Percentiles rank a stretch among this genome's conserved stretches.
Evolutionary conservation across 2,329 filamentous ascomycete genomes (phyloP).

Genomic region (Colletotrichum spaethianum): DNA sequence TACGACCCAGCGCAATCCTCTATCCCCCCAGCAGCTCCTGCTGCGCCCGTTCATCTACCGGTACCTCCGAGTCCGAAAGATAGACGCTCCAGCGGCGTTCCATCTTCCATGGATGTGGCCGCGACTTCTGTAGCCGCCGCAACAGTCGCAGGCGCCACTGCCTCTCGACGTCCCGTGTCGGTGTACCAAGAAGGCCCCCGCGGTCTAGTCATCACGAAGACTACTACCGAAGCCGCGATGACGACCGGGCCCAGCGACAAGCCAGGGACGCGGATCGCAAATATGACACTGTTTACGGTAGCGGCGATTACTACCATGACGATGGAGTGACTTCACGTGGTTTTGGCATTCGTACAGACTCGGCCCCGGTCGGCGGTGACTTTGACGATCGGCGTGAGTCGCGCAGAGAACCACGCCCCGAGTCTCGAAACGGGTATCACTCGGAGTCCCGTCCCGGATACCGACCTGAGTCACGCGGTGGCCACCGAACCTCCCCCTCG

Average conservation of each 20-base stretch:
- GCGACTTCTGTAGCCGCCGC: slow-evolving; percentile 27
- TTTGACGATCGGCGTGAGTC: slow-evolving; percentile 60
- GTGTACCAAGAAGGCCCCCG: slow-evolving; percentile 66
- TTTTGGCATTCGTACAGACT: slow-evolving; percentile 66
- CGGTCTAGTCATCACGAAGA: slow-evolving; percentile 63
- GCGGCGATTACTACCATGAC: slow-evolving; percentile 59
- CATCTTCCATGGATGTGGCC: slow-evolving; percentile 31
- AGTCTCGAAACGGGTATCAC: slow-evolving; percentile 48
- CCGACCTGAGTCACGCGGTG: slow-evolving; percentile 55
- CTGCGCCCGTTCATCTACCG: slow-evolving; percentile 50
- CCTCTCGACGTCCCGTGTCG: slow-evolving; percentile 62
- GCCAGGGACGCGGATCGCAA: slow-evolving; percentile 58
- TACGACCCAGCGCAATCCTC: slow-evolving; percentile 67
- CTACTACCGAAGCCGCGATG: slow-evolving; percentile 63
- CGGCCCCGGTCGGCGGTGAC: slow-evolving; percentile 49
- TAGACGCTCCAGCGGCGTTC: slow-evolving; percentile 39
- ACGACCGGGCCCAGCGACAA: slow-evolving; percentile 60
- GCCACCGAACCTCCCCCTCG: slow-evolving; percentile 36
- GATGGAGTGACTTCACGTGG: slow-evolving; percentile 63
- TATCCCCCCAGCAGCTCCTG: slow-evolving; percentile 56
- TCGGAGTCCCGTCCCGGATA: slow-evolving; percentile 50
- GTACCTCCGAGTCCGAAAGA: slow-evolving; percentile 53
- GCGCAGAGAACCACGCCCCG: slow-evolving; percentile 44
- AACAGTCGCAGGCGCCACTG: slow-evolving; percentile 44
- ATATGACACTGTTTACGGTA: slow-evolving; percentile 47